Evolutionary conservation across 2,329 filamentous ascomycete genomes (phyloP).

Genomic region (Pseudomassariella vexata): DNA sequence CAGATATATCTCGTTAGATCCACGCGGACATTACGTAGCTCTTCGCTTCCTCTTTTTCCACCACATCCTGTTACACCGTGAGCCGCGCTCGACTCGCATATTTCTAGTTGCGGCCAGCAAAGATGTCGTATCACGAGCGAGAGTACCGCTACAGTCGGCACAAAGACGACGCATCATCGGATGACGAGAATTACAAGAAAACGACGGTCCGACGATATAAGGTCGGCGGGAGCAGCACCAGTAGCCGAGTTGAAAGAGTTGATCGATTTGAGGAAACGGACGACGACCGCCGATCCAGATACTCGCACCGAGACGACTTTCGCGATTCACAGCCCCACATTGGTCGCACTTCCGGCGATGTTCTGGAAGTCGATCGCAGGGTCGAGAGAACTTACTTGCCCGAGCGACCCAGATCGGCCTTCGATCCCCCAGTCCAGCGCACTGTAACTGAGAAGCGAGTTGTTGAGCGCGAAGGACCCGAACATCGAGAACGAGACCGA

Average conservation of each 20-base stretch:
- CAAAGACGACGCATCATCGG: constrained; percentile 12
- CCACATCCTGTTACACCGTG: neutral
- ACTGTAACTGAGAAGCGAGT: constrained; percentile 26
- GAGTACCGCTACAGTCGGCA: constrained; percentile 9
- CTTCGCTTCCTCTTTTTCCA: neutral
- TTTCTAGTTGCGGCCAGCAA: no score
- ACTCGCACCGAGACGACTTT: constrained; percentile 18
- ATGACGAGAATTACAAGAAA: constrained; percentile 21
- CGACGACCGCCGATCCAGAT: constrained; percentile 39
- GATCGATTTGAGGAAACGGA: constrained; percentile 34
- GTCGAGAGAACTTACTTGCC: constrained; percentile 33
- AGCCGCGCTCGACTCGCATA: neutral
- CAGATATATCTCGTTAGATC: constrained; percentile 3
- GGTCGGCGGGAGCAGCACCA: constrained; percentile 18
- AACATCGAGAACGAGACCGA: constrained; percentile 18
- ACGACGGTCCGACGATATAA: constrained; percentile 25
- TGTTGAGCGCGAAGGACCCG: constrained; percentile 17
- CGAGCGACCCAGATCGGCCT: constrained; percentile 46
- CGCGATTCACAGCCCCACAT: constrained; percentile 15
- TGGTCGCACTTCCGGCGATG: constrained; percentile 33
- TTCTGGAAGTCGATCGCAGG: constrained; percentile 37
- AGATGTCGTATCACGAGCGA: constrained; percentile 9
- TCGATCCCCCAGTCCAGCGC: constrained; percentile 30
- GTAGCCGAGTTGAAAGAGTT: constrained; percentile 22
- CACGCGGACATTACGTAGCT: constrained; percentile 1